Evolutionary conservation across 2,329 filamentous ascomycete genomes (phyloP).

Genomic region (Blastomyces gilchristii): DNA sequence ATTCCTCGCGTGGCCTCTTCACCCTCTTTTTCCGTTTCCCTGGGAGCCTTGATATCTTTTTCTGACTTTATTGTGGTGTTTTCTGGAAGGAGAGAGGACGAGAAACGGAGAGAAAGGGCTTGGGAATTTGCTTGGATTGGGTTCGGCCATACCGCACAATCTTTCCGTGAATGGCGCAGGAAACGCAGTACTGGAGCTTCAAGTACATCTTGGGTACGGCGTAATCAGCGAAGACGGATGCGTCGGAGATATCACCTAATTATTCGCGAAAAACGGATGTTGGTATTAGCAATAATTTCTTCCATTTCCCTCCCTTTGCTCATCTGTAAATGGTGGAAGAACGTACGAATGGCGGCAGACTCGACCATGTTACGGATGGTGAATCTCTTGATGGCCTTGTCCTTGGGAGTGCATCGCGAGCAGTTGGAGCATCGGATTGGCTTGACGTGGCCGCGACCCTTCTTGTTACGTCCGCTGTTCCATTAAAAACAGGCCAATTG

Average conservation of each 20-base stretch:
- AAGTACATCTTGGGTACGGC: constrained; percentile 99
- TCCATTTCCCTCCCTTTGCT: background rate
- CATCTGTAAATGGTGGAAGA: constrained; percentile 8
- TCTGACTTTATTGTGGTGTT: background rate
- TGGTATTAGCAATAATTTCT: constrained; percentile 1
- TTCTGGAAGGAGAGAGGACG: background rate
- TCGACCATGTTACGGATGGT: constrained; percentile 99
- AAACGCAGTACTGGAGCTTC: constrained; percentile 99
- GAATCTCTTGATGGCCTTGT: constrained; percentile 99
- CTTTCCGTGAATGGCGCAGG: constrained; percentile 99
- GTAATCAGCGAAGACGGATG: constrained; percentile 98
- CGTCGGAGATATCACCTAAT: constrained; percentile 98
- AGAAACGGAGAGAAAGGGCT: background rate
- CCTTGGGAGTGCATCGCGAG: constrained; percentile 91
- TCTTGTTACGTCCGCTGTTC: constrained; percentile 93
- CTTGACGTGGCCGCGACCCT: constrained; percentile 99
- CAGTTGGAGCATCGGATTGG: constrained; percentile 90
- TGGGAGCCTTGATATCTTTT: background rate
- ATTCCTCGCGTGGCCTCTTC: background rate
- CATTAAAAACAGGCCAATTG: constrained; percentile 6
- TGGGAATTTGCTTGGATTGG: background rate
- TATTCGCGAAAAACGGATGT: constrained; percentile 13
- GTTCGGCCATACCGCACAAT: constrained; percentile 85
- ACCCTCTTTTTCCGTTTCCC: background rate
- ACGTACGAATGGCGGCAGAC: constrained; percentile 96